phyloP scores from a whole-genome alignment of 345 rosid species.

The Eucalyptus sp. region DNA sequence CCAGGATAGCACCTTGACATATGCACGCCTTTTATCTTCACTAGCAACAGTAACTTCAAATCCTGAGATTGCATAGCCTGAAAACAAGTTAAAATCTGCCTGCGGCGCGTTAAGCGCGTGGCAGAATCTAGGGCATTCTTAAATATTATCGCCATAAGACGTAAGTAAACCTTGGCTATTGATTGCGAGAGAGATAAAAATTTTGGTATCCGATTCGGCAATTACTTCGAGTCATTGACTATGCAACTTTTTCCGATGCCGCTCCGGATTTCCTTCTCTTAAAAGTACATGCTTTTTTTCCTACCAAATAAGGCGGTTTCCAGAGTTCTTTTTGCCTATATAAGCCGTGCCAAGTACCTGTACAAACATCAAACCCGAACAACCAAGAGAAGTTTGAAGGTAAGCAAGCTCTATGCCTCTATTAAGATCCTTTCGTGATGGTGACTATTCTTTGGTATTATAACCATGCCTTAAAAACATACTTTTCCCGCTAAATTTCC shows the following conservation, averaged over 20 bases:
- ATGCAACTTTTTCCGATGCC: not conserved
- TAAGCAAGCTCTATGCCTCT: not conserved
- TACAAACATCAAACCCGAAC: not conserved
- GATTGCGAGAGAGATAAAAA: not conserved
- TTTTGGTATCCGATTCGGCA: not conserved
- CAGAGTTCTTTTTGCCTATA: not conserved
- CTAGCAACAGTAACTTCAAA: not conserved
- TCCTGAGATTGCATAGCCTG: not conserved
- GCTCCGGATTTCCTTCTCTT: not conserved
- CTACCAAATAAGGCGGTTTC: not conserved
- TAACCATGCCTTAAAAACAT: not conserved
- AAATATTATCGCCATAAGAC: not conserved
- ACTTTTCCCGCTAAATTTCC: not conserved
- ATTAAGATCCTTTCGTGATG: not conserved
- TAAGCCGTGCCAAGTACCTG: not conserved
- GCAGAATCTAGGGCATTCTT: not conserved
- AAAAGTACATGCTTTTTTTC: not conserved
- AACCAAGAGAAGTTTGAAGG: not conserved
- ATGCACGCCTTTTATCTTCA: not conserved
- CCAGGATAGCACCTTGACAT: not conserved
- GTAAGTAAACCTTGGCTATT: not conserved
- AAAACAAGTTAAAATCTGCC: not conserved
- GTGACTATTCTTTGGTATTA: not conserved
- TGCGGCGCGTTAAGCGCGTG: not conserved
- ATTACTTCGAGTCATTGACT: not conserved